A percentile compares a stretch with the other conserved stretches of the same genome.
Conservation (phyloP, 2,329 filamentous ascomycete species). For the Exophiala xenobiotica region DNA sequence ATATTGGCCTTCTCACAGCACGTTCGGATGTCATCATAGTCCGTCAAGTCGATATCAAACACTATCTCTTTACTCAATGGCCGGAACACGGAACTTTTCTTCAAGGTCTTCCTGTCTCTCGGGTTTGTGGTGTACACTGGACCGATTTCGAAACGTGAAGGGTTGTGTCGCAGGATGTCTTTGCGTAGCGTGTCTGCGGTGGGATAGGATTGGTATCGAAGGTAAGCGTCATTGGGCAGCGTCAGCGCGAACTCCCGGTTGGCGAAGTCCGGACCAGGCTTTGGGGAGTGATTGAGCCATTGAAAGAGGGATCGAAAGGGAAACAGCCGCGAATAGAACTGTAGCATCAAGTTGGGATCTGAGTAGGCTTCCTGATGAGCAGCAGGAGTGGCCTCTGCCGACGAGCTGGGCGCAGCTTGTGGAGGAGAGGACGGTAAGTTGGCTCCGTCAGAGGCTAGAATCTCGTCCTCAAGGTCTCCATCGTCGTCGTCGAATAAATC, state of each 20-base stretch:
- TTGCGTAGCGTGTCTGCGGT: constrained; percentile 76
- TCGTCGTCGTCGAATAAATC: constrained; percentile 51
- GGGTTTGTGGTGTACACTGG: constrained; percentile 96
- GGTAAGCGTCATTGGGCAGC: constrained; percentile 85
- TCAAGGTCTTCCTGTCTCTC: constrained; percentile 83
- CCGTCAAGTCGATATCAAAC: constrained; percentile 99
- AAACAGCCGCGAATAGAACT: constrained; percentile 93
- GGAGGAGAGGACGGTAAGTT: constrained; percentile 38
- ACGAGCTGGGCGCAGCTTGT: constrained; percentile 39
- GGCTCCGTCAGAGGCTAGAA: constrained; percentile 51
- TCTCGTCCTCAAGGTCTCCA: constrained; percentile 56
- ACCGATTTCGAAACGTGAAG: constrained; percentile 95
- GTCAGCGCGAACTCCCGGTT: constrained; percentile 97
- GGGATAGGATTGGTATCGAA: constrained; percentile 82
- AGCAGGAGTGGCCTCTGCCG: constrained; percentile 40
- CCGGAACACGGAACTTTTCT: constrained; percentile 77
- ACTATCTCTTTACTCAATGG: constrained; percentile 91
- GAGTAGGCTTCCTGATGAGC: constrained; percentile 14
- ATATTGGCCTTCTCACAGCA: constrained; percentile 94
- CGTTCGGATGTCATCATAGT: constrained; percentile 95
- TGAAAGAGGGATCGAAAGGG: constrained; percentile 94
- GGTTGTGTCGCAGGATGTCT: constrained; percentile 82
- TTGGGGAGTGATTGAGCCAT: constrained; percentile 93
- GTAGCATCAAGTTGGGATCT: constrained; percentile 74
- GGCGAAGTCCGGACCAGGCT: constrained; percentile 80